Percentiles rank a stretch among this genome's conserved stretches.
phyloP scores from a whole-genome alignment of 2,329 filamentous ascomycete species.

The Colletotrichum incanum region DNA sequence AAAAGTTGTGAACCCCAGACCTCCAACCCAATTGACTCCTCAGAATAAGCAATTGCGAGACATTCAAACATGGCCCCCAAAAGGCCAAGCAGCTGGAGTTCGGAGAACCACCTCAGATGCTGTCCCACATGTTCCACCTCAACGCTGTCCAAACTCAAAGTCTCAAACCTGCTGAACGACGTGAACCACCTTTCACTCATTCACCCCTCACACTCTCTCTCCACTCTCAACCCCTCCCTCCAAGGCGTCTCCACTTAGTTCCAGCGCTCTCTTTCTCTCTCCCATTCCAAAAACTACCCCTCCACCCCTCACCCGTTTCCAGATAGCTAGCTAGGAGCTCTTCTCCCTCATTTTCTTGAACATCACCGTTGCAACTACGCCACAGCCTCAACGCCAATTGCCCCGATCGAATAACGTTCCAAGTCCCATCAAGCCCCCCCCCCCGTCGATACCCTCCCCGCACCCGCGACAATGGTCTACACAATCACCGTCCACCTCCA shows the following conservation, averaged over 20 bases:
- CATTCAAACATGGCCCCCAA: neutral
- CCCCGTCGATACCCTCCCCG: neutral
- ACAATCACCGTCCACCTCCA: conserved; percentile 80
- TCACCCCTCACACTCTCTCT: neutral
- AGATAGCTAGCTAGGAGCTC: conserved; percentile 18
- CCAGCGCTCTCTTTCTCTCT: neutral
- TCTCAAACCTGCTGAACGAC: neutral
- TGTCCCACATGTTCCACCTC: neutral
- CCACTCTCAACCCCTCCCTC: conserved; percentile 15
- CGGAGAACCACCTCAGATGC: neutral
- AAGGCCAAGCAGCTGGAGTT: neutral
- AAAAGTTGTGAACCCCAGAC: neutral
- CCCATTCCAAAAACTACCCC: conserved; percentile 7
- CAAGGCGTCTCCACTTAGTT: neutral
- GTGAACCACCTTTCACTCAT: neutral
- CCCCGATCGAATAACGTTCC: neutral
- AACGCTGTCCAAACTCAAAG: neutral
- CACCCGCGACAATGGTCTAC: conserved; percentile 71
- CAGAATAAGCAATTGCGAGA: neutral
- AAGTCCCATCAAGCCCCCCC: neutral
- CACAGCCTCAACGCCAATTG: neutral
- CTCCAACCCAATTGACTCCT: neutral
- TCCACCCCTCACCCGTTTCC: conserved; percentile 29
- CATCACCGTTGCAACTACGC: neutral
- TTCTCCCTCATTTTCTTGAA: neutral